Evolutionary conservation across 2,329 filamentous ascomycete genomes (phyloP), one percentile per base, ranked within the genome.

Genomic region (Ustilaginoidea virens): DNA sequence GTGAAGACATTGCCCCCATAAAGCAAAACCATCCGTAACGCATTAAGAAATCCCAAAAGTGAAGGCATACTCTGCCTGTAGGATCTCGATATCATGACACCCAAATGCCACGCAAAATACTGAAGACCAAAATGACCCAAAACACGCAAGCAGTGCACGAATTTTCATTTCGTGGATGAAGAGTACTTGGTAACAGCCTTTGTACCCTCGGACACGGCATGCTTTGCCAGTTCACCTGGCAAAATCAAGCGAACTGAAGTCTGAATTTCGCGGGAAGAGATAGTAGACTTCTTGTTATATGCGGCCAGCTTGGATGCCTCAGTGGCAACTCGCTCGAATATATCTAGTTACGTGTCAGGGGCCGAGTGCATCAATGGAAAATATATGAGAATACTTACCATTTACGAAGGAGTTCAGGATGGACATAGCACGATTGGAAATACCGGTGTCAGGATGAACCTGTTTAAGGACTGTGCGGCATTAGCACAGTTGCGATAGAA

Each of bases 151-250:
- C 29, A 29, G 17, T 28, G 10, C 66, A 53, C 49, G 37, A 67
- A 44, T 63, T 74, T 93, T n/a, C n/a, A 96, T 83, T 96, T 98
- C 63, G 86, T 90, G 55, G 87, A 94, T 36, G 87, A 94, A 46
- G 87, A 96, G 75, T 96, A 98, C 78, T 98, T 98, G 72, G 90
- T 98, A 48, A 98, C 90, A 34, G 90, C 90, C 82, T 98, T 98
- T 60, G 90, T 98, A 55, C 90, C 90, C 69, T 98, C 90, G 48
- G 90, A 98, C 27, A 98, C 90, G 46, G 90, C 90, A 66, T 98
- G 90, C 80, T 98, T 98, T 60, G 90, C 90, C 48, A 98, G 74
- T 68, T 98, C 90, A 66, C 90, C 90, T 26, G 90, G 90, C 31
- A 98, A 80, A 63, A 98, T 98, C 38, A 98, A 76, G 45, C 90